A percentile compares a stretch with the other conserved stretches of the same genome.
phyloP scores from a whole-genome alignment of 2,329 filamentous ascomycete genomes.

The Calonectria hongkongensis region DNA sequence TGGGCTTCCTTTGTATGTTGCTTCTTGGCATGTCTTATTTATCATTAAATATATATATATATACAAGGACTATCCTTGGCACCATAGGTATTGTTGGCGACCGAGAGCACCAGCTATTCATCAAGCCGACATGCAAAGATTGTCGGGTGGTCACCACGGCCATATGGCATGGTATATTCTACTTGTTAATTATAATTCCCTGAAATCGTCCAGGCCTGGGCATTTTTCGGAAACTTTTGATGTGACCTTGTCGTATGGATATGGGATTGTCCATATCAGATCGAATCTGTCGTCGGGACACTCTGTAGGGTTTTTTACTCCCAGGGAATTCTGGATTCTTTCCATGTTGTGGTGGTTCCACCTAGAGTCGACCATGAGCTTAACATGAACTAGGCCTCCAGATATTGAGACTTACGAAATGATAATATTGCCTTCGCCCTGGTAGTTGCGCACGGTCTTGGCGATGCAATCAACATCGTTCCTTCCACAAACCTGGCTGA shows the following conservation, averaged over 20 bases:
- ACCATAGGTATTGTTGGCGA: neutral
- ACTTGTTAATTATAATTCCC: neutral
- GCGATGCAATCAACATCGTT: slow-evolving; percentile 1
- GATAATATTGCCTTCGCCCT: slow-evolving; percentile 13
- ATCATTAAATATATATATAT: neutral
- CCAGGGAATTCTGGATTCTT: slow-evolving; percentile 2
- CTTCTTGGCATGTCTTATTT: neutral
- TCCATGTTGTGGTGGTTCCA: slow-evolving; percentile 24
- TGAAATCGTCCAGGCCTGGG: slow-evolving; percentile 9
- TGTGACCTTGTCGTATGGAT: slow-evolving; percentile 10
- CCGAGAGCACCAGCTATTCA: neutral
- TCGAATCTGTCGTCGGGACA: slow-evolving; percentile 16
- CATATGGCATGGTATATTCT: neutral
- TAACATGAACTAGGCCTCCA: no score
- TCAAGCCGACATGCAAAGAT: no score
- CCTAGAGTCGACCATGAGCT: neutral
- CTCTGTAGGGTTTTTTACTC: neutral
- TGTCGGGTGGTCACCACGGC: neutral
- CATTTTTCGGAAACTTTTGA: slow-evolving; percentile 5
- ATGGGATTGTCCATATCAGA: slow-evolving; percentile 15
- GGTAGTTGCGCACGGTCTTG: neutral
- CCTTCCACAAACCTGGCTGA: slow-evolving; percentile 14
- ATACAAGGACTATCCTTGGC: neutral
- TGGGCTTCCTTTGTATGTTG: no score
- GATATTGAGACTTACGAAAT: neutral